A percentile compares a stretch with the other conserved stretches of the same genome.
phyloP scores from a whole-genome alignment of 1,284 basidiomycete species.

The Rhodotorula glutinis region DNA sequence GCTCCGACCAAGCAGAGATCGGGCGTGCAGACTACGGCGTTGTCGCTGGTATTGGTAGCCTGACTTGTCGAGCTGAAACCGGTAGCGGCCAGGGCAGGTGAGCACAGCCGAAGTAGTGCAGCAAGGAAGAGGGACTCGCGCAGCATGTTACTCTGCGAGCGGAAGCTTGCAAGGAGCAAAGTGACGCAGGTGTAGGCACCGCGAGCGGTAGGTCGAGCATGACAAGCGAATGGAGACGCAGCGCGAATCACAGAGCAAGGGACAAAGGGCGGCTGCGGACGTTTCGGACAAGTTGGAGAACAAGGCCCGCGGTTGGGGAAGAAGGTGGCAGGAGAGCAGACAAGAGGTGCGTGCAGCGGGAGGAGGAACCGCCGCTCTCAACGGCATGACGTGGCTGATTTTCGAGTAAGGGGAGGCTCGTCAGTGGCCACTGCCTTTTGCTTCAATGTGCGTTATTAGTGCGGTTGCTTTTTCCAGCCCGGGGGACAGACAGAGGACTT shows the following conservation, averaged over 20 bases:
- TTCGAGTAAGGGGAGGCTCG: not conserved
- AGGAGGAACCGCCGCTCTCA: too few species aligned
- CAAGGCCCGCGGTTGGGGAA: too few species aligned
- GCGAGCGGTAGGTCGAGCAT: not conserved
- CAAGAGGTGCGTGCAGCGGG: not conserved
- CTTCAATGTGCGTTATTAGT: too few species aligned
- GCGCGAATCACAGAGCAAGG: not conserved
- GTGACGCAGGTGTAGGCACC: too few species aligned
- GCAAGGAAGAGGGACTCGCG: not conserved
- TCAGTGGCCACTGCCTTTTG: not conserved
- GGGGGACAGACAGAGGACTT: too few species aligned
- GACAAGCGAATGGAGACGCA: not conserved
- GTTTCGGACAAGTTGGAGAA: not conserved
- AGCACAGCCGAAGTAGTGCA: not conserved
- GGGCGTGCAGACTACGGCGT: constrained; percentile 32
- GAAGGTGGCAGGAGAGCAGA: not conserved
- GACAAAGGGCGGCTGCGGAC: not conserved
- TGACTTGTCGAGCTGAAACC: not conserved
- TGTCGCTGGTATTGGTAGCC: not conserved
- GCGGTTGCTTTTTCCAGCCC: too few species aligned
- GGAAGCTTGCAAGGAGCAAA: too few species aligned
- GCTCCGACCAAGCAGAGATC: constrained; percentile 24
- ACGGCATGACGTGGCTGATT: too few species aligned
- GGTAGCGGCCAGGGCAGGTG: not conserved
- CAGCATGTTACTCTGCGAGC: not conserved